phyloP scores from a whole-genome alignment of 1,284 basidiomycete genomes.

The Ceratobasidium sp. region DNA sequence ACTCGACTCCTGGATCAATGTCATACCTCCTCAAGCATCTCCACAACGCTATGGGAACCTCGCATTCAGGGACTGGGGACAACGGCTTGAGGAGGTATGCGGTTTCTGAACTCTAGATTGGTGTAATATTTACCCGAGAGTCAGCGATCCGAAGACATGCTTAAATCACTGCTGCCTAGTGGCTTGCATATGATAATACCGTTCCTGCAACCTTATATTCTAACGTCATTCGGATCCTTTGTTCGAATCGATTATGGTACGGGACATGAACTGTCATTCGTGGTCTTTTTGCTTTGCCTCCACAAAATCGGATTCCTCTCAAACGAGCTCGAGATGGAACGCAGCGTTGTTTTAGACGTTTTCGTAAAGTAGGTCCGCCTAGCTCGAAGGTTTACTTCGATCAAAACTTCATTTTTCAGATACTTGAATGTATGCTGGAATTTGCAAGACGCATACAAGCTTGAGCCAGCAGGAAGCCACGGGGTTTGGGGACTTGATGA shows the following conservation, averaged over 20 bases:
- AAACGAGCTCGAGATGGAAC: conserved; percentile 46
- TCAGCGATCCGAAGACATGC: conserved; percentile 71
- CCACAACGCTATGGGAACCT: conserved; percentile 96
- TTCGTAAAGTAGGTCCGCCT: conserved; percentile 52
- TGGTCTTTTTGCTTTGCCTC: conserved; percentile 78
- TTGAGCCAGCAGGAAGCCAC: conserved; percentile 97
- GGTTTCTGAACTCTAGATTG: conserved; percentile 24
- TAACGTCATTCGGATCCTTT: conserved; percentile 91
- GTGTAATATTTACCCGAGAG: conserved; percentile 21
- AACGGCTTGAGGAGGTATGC: conserved; percentile 78
- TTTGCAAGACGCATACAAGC: conserved; percentile 87
- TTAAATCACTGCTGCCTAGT: conserved; percentile 63
- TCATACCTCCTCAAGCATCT: conserved; percentile 80
- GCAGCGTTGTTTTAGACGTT: conserved; percentile 54
- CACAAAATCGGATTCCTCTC: conserved; percentile 36
- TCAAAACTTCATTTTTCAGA: conserved; percentile 51
- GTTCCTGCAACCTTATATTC: conserved; percentile 77
- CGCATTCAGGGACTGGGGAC: conserved; percentile 89
- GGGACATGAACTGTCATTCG: conserved; percentile 92
- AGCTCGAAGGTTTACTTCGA: neutral
- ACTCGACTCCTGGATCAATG: conserved; percentile 82
- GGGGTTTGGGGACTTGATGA: conserved; percentile 99
- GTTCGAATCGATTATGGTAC: conserved; percentile 95
- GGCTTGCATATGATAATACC: conserved; percentile 62
- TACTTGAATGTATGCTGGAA: conserved; percentile 87